Base-by-base conservation (phyloP, 1,284 basidiomycete genomes). In the Ustilago nuda region DNA sequence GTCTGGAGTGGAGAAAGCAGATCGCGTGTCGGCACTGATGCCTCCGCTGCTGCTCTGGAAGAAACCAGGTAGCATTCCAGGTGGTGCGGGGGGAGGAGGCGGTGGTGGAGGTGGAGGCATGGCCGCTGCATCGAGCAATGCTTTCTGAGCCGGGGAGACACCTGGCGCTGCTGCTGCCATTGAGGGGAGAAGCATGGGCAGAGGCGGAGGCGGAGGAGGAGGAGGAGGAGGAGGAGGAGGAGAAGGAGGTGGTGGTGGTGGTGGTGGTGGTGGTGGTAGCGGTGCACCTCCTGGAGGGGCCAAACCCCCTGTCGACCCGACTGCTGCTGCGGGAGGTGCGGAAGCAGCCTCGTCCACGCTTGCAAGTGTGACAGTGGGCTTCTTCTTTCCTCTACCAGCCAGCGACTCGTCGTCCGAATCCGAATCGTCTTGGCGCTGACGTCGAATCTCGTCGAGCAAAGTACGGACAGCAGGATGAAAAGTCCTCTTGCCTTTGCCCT, bases 371-470 rank as follows among this genome's bases (percentile, higher is more conserved):
- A 50, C 33, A 8, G 15, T 43, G 3, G 67, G 53, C 56, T 70
- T 71, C 65, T 71, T 76, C 61, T 72, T 76, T 32, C 74, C 70
- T 23, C 74, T 35, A 11, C 70, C 70, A 0, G 74, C 66, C 13
- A 76, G 37, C 19, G 64, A n/a, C 11, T 76, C 74, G 53, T 76
- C 74, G 45, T 77, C 75, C 17, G 75, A 77, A 37, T 77, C 75
- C 50, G 72, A 76, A 4, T 75, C 73, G 36, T 72, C 72, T n/a
- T 69, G 62, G 11, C 76, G 76, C 61, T 78, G 65, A 39, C 74
- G 78, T 48, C 78, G 69, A 19, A 82, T 82, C 62, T 82, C 79
- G 60, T 82, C 80, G 27, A 82, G 70, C 55, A 82, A 58, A 33
- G 80, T 71, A 12, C 64, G 64, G 15, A 72, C 70, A 15, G 77